Base-by-base conservation (phyloP, 2,329 filamentous ascomycete genomes). In the Fusarium sp. region DNA sequence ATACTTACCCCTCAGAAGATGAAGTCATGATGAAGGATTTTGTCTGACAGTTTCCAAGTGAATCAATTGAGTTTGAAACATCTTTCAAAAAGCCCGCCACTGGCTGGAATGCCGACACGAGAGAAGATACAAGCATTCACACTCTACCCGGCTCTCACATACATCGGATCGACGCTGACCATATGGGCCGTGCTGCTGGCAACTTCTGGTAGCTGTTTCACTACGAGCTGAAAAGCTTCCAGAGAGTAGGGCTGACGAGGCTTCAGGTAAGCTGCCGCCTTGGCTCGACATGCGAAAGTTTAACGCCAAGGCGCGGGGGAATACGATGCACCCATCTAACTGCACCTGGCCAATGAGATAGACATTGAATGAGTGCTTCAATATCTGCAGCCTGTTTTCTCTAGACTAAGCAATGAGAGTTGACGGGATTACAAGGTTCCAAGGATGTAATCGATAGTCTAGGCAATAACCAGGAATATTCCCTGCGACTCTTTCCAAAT, bases 321-420 rank as follows among this genome's bases (percentile, higher is more conserved):
- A 61, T 58, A 61, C 58, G 58, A 61, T 58, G 45, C 53, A 57
- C 14, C 53, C 58, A 41, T 35, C 9, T 9, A n/a, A 2, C 11
- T 7, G 7, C 3, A 11, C 15, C 8, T 41, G n/a, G 4, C 31
- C 35, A 60, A 43, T 29, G 4, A 6, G 6, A 5, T 3, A 6
- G 6, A 1, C 1, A 17, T 10, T 8, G 39, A 23, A 37, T 17
- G 37, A 39, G 6, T 33, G 11, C 11, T 17, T 6, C 15, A n/a
- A 35, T 35, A 20, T 8, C 23, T 25, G 11, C 17, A 11, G 13
- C 17, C 15, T 47, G 31, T 35, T 35, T 35, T 35, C 8, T 7
- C 33, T 35, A 4, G 9, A 35, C 7, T 35, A 7, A 35, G 7
- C 15, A 17, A n/a, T 35, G 15, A n/a, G 15, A 4, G n/a, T 9